A percentile compares a stretch with the other conserved stretches of the same genome.
Evolutionary conservation across 2,329 filamentous ascomycete species (phyloP).

Genomic region (Dothistroma pini): DNA sequence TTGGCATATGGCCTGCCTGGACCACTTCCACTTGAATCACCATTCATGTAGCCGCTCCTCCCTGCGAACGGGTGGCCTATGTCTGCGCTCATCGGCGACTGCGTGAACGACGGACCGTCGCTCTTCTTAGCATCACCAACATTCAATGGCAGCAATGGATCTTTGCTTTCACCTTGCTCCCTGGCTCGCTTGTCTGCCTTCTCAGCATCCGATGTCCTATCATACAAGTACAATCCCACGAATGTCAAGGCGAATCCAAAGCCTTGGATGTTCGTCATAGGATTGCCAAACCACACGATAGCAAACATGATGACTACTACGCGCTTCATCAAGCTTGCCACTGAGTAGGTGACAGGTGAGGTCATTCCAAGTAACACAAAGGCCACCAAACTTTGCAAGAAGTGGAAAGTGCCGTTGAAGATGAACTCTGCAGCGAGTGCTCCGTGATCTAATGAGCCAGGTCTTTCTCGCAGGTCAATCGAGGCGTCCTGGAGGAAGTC

Average conservation of each 20-base stretch:
- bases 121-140: slow-evolving; percentile 33
- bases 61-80: slow-evolving; percentile 20
- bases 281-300: slow-evolving; percentile 92
- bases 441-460: slow-evolving; percentile 65
- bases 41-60: slow-evolving; percentile 32
- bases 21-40: slow-evolving; percentile 21
- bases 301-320: slow-evolving; percentile 96
- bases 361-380: slow-evolving; percentile 91
- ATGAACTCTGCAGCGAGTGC: slow-evolving; percentile 74
- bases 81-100: slow-evolving; percentile 21
- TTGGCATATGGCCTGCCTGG: slow-evolving; percentile 22
- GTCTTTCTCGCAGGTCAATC: slow-evolving; percentile 70
- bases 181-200: slow-evolving; percentile 78
- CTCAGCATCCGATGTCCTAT: slow-evolving; percentile 82
- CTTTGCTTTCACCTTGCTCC: slow-evolving; percentile 56
- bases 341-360: slow-evolving; percentile 94
- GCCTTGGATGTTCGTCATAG: slow-evolving; percentile 77
- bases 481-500: slow-evolving; percentile 81
- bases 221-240: slow-evolving; percentile 89
- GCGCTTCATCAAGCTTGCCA: slow-evolving; percentile 92
- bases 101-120: slow-evolving; percentile 30
- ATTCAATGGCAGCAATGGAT: slow-evolving; percentile 64
- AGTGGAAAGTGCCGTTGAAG: slow-evolving; percentile 97
- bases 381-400: slow-evolving; percentile 91
- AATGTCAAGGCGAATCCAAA: slow-evolving; percentile 87